Percentiles rank a stretch among this genome's conserved stretches.
These are phyloP conservation scores for Lyophyllum shimeji DNA, from an alignment of 768 basidiomycete genomes.

Conservation along the genomic window DNA sequence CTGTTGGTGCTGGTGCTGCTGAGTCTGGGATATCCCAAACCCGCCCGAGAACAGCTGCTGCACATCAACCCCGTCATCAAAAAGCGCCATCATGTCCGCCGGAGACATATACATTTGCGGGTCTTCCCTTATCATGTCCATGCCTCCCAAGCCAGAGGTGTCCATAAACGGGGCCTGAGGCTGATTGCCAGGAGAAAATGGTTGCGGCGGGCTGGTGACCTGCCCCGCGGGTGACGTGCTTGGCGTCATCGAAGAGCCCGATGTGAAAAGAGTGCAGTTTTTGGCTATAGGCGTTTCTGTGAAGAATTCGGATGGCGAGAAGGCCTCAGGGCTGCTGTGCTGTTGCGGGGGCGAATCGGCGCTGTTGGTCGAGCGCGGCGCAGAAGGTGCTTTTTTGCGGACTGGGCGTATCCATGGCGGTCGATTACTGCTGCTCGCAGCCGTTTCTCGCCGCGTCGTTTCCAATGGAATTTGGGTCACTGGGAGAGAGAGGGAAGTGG, in stretches of 20 bases:
- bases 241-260: constrained; percentile 18
- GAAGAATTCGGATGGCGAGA: constrained; percentile 66
- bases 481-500: constrained; percentile 21
- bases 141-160: constrained; percentile 31
- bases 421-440: constrained; percentile 45
- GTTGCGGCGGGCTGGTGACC: constrained; percentile 4
- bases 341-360: constrained; percentile 46
- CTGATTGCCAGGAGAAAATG: constrained; percentile 14
- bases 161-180: constrained; percentile 34
- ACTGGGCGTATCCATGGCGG: constrained; percentile 91
- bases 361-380: constrained; percentile 42
- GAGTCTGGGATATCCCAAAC: constrained; percentile 20
- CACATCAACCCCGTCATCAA: constrained; percentile 50
- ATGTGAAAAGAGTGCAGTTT: constrained; percentile 21
- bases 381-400: constrained; percentile 67
- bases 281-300: constrained; percentile 38
- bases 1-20: neutral
- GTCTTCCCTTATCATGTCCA: constrained; percentile 46
- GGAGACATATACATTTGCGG: constrained; percentile 55
- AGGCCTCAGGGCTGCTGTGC: constrained; percentile 63
- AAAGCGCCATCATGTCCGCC: constrained; percentile 61
- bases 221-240: constrained; percentile 7
- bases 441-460: constrained; percentile 51
- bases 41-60: constrained; percentile 29
- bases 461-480: constrained; percentile 89